These are phyloP conservation scores for Pascua sp. DNA, from an alignment of 1,284 basidiomycete genomes.

Conservation along the genomic window DNA sequence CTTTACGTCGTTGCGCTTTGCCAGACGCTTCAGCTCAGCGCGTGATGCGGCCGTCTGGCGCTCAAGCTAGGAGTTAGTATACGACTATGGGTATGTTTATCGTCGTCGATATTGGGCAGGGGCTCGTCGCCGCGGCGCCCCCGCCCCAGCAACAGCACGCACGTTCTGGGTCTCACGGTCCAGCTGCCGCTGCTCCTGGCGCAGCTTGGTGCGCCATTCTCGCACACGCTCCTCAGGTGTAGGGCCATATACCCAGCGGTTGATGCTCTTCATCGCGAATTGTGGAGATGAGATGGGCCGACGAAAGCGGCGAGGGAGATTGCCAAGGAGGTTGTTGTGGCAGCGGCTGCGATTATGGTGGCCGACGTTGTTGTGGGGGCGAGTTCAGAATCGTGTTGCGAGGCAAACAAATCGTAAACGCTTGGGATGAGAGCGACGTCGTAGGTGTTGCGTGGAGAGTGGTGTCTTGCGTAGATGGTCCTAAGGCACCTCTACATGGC, in stretches of 20 bases:
- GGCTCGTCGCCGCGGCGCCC: neutral
- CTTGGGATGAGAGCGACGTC: too few relatives aligned
- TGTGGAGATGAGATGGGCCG: neutral
- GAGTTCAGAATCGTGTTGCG: too few relatives aligned
- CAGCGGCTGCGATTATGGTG: too few relatives aligned
- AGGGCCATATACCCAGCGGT: conserved; percentile 80
- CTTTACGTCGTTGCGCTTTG: conserved; percentile 86
- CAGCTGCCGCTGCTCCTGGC: conserved; percentile 70
- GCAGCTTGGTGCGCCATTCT: conserved; percentile 80
- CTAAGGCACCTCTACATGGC: too few relatives aligned
- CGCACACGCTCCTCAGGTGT: conserved; percentile 87
- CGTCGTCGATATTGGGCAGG: neutral
- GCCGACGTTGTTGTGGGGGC: too few relatives aligned
- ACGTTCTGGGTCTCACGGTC: conserved; percentile 94
- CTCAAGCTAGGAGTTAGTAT: conserved; percentile 63
- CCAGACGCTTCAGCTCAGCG: conserved; percentile 80
- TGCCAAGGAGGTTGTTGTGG: neutral
- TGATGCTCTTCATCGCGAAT: conserved; percentile 44
- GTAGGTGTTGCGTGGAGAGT: too few relatives aligned
- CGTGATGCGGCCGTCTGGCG: conserved; percentile 75
- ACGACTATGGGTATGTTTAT: conserved; percentile 9
- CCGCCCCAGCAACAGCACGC: conserved; percentile 45
- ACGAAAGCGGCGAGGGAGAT: neutral
- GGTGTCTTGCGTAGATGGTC: too few relatives aligned
- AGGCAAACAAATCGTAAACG: too few relatives aligned